A percentile compares a stretch with the other conserved stretches of the same genome.
Conservation (phyloP, 1,284 basidiomycete species). For the Neolentinus lepideus region DNA sequence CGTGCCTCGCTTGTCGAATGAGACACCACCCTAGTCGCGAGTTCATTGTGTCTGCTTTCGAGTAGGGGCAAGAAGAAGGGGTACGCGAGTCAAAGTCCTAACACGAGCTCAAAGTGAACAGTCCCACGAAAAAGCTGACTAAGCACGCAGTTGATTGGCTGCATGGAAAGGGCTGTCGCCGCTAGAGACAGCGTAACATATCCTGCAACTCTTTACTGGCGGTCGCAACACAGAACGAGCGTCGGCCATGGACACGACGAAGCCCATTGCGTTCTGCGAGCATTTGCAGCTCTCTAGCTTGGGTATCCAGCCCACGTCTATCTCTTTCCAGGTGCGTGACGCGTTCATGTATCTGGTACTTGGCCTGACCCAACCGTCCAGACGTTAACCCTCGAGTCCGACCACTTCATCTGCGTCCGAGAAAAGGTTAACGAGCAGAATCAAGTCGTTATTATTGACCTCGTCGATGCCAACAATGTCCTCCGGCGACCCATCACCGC, state of each 20-base stretch:
- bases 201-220: not conserved
- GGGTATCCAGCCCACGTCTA: constrained; percentile 93
- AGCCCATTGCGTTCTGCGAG: constrained; percentile 80
- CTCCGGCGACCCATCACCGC: constrained; percentile 94
- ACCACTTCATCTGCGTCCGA: constrained; percentile 93
- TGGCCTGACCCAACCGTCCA: constrained; percentile 25
- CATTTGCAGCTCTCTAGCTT: constrained; percentile 92
- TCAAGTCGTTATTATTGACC: constrained; percentile 97
- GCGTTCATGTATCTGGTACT: constrained; percentile 18
- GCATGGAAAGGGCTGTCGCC: too few species aligned
- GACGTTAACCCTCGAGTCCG: constrained; percentile 92
- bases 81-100: too few species aligned
- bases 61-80: too few species aligned
- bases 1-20: too few species aligned
- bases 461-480: constrained; percentile 93
- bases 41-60: too few species aligned
- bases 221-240: not conserved
- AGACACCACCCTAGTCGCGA: too few species aligned
- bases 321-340: constrained; percentile 85
- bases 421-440: constrained; percentile 88
- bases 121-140: too few species aligned
- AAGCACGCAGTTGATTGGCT: too few species aligned
- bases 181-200: too few species aligned
- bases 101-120: too few species aligned
- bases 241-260: constrained; percentile 38